Evolutionary conservation across 169 alveolate species (phyloP).

Genomic region (Neospora caninum): DNA sequence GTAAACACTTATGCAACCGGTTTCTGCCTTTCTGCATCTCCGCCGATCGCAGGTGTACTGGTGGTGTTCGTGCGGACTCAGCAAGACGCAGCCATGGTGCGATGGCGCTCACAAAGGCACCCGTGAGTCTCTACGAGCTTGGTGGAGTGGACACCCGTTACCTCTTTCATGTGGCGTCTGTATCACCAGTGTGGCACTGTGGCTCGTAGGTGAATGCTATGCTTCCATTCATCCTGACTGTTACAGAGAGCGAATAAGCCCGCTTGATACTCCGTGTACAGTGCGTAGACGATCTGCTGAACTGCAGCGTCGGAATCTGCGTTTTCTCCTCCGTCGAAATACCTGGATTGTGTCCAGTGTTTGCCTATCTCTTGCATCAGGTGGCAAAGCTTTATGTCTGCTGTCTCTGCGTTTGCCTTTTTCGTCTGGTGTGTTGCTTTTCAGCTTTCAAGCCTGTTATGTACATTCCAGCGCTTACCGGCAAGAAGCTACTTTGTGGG

Average conservation of each 20-base stretch:
- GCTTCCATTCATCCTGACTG: too few species aligned
- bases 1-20: too few species aligned
- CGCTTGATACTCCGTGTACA: too few species aligned
- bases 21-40: not conserved
- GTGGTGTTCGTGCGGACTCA: conserved; percentile 71
- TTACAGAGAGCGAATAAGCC: too few species aligned
- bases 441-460: conserved; percentile 81
- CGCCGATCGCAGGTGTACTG: conserved; percentile 62
- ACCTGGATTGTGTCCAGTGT: too few species aligned
- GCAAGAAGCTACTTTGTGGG: conserved; percentile 81
- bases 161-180: not conserved
- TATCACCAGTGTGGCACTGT: too few species aligned
- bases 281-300: too few species aligned
- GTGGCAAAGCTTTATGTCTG: too few species aligned
- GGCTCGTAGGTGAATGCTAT: too few species aligned
- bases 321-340: too few species aligned
- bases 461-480: conserved; percentile 81
- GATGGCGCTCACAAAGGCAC: conserved; percentile 60
- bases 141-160: not conserved
- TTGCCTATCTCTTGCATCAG: too few species aligned
- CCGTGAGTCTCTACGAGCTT: conserved; percentile 25
- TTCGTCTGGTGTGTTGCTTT: not conserved
- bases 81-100: conserved; percentile 70
- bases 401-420: not conserved
- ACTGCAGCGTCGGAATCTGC: too few species aligned